Evolutionary conservation across 257 asterid species (phyloP), one percentile per base, ranked within the genome.

Genomic region (Capsicum chinense): DNA sequence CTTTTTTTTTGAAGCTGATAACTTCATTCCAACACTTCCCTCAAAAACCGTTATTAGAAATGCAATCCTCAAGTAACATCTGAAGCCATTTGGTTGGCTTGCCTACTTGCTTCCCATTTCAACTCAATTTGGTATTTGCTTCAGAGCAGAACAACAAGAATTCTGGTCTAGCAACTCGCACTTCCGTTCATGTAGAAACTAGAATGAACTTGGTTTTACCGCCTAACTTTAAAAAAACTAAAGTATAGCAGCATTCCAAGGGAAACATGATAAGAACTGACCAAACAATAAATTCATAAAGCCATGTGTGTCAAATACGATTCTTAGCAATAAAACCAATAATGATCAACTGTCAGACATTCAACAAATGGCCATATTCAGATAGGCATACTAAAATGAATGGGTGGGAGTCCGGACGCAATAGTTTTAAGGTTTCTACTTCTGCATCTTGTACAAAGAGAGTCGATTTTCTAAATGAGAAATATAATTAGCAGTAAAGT

Each of bases 31-130:
- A 70, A 70, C 56, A 17, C 39, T 47, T 71, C 11, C 57, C 39
- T 19, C n/a, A 71, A 71, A 71, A 47, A n/a, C 21, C 39, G 17
- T 44, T 47, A 17, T 21, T n/a, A 17, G 39, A 71, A 47, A 71
- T 47, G n/a, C 39, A 71, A 47, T 71, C 58, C 58, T 47, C 58
- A 71, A 71, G 79, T 71, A 47, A 47, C 58, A 47, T 71, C 39
- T 71, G 58, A 47, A 44, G 58, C 79, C n/a, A 71, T 10, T 71
- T 47, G 13, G 79, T 47, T 47, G 17, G 39, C 16, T 47, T 2
- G 26, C 79, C 79, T n/a, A 17, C 39, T 71, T 71, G n/a, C 58
- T 71, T 71, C 57, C 80, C 80, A 10, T 71, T 59, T 71, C 58
- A 47, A 71, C 57, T 17, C 17, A 19, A 71, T 10, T 47, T 47